phyloP scores from a whole-genome alignment of 306 rosid genomes.

The Notholithocarpus densiflorus region DNA sequence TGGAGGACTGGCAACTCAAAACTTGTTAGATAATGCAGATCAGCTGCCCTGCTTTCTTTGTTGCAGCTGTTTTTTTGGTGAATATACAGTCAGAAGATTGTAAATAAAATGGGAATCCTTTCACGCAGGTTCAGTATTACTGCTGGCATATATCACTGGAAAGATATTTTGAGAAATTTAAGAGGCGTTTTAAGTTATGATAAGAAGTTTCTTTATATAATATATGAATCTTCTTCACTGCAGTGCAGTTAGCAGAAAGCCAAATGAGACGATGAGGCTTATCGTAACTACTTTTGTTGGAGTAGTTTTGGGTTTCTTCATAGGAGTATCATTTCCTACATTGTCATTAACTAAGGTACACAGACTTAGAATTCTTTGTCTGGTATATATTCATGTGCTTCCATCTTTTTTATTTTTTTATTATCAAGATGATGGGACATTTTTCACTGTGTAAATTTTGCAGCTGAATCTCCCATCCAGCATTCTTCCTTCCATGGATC shows the following conservation, averaged over 20 bases:
- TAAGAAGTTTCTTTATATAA: constrained; percentile 11
- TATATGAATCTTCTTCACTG: constrained; percentile 38
- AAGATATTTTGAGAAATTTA: constrained; percentile 6
- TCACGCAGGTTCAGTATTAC: constrained; percentile 63
- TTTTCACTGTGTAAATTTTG: constrained; percentile 22
- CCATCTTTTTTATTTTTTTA: constrained; percentile 6
- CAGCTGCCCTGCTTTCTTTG: constrained; percentile 21
- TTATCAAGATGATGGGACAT: constrained; percentile 20
- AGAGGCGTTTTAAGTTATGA: constrained; percentile 2
- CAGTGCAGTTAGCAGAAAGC: constrained; percentile 71
- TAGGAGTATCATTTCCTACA: constrained; percentile 81
- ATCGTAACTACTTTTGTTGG: constrained; percentile 78
- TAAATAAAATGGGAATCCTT: constrained; percentile 73
- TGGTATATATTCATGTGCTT: constrained; percentile 10
- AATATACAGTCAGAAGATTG: constrained; percentile 38
- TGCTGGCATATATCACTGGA: constrained; percentile 14
- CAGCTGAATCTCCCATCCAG: constrained; percentile 78
- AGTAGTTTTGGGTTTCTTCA: constrained; percentile 77
- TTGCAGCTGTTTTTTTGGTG: constrained; percentile 34
- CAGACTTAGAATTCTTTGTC: constrained; percentile 7
- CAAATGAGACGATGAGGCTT: constrained; percentile 82
- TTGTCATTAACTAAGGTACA: constrained; percentile 79
- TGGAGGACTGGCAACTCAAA: constrained; percentile 28
- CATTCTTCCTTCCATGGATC: constrained; percentile 61
- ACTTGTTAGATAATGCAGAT: constrained; percentile 42